These are phyloP conservation scores for Gastrolobium bilobum DNA, from an alignment of 306 rosid species.

Conservation along the genomic window DNA sequence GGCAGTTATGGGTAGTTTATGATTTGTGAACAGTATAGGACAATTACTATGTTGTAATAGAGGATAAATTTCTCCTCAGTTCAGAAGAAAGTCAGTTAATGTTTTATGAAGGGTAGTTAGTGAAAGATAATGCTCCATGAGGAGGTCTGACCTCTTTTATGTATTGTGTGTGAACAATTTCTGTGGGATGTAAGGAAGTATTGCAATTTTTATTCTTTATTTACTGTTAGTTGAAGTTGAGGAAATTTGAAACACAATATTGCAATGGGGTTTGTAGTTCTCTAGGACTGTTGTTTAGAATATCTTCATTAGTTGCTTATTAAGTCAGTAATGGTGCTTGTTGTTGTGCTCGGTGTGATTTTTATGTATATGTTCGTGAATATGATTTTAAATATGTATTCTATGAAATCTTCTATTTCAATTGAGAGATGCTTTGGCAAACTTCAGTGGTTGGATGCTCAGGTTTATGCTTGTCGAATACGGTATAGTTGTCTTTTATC, in stretches of 20 bases:
- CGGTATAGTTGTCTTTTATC: slow-evolving; percentile 2
- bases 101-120: too few relatives aligned
- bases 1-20: too few relatives aligned
- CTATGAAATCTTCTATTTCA: slow-evolving; percentile 23
- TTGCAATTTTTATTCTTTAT: too few relatives aligned
- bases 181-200: too few relatives aligned
- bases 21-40: too few relatives aligned
- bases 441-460: slow-evolving; percentile 28
- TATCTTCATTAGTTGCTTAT: slow-evolving; percentile 13
- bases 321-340: slow-evolving; percentile 32
- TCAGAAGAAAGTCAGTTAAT: too few relatives aligned
- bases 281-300: slow-evolving; percentile 2
- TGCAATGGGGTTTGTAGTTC: slow-evolving; percentile 31
- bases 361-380: slow-evolving; percentile 16
- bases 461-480: slow-evolving; percentile 24
- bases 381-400: slow-evolving; percentile 40
- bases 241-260: neutral
- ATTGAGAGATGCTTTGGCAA: slow-evolving; percentile 40
- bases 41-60: too few relatives aligned
- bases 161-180: too few relatives aligned
- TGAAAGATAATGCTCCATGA: too few relatives aligned
- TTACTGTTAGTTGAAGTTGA: too few relatives aligned
- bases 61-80: too few relatives aligned
- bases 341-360: neutral
- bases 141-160: too few relatives aligned